These are phyloP conservation scores for Ceriops decandra DNA, from an alignment of 345 rosid genomes.

Conservation along the genomic window DNA sequence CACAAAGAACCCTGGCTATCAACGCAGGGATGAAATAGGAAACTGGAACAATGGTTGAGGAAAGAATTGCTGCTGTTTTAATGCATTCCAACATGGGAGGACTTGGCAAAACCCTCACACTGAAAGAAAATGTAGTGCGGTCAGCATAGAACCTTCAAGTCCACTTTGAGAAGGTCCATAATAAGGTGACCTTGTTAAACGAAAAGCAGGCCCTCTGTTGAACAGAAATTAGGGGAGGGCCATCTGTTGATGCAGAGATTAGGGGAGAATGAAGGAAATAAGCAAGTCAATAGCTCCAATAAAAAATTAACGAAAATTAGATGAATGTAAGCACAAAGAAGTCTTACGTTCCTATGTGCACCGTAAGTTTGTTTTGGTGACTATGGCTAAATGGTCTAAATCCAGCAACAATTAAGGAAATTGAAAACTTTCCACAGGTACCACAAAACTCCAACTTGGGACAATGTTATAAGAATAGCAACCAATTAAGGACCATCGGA, in stretches of 20 bases:
- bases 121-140: background rate
- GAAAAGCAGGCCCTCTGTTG: background rate
- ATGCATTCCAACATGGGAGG: background rate
- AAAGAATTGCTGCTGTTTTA: background rate
- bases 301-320: background rate
- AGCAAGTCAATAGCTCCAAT: background rate
- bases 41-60: background rate
- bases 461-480: background rate
- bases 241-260: background rate
- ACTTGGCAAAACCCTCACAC: background rate
- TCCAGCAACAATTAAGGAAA: background rate
- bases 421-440: background rate
- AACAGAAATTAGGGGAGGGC: background rate
- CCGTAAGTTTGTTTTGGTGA: background rate
- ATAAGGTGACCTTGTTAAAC: background rate
- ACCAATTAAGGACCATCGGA: background rate
- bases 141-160: slow-evolving; percentile 2
- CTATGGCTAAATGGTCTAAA: background rate
- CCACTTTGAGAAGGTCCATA: background rate
- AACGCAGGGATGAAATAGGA: background rate
- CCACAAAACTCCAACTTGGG: background rate
- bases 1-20: background rate
- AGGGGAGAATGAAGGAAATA: background rate
- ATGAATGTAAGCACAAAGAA: background rate
- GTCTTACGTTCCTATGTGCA: background rate